These are phyloP conservation scores for Echinosophora koreensis DNA, from an alignment of 306 rosid species.

Conservation along the genomic window DNA sequence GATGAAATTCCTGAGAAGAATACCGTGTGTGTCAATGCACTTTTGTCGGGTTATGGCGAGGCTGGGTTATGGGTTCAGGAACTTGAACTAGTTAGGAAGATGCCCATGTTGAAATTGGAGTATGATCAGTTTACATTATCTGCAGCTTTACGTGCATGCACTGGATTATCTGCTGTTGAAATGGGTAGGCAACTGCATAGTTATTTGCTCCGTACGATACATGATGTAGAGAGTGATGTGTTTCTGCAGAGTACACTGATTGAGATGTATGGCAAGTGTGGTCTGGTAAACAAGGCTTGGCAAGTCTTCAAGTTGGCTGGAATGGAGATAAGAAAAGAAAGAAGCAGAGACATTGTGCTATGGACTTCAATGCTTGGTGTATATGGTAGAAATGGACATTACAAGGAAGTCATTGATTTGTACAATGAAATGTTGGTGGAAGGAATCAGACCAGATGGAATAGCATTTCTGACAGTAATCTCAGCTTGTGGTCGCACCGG, in stretches of 20 bases:
- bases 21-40: slow-evolving; percentile 78
- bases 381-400: slow-evolving; percentile 70
- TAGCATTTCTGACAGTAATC: slow-evolving; percentile 73
- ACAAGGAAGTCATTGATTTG: slow-evolving; percentile 63
- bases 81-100: slow-evolving; percentile 63
- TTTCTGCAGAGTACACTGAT: slow-evolving; percentile 70
- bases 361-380: slow-evolving; percentile 88
- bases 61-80: slow-evolving; percentile 67
- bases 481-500: slow-evolving; percentile 83
- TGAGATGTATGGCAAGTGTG: slow-evolving; percentile 88
- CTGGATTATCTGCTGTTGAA: slow-evolving; percentile 69
- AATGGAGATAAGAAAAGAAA: slow-evolving; percentile 49
- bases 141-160: slow-evolving; percentile 69
- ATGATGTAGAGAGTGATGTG: slow-evolving; percentile 60
- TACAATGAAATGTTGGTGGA: slow-evolving; percentile 68
- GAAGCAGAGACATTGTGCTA: slow-evolving; percentile 66
- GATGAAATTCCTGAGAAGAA: slow-evolving; percentile 80
- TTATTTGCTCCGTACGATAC: slow-evolving; percentile 54
- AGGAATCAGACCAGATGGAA: slow-evolving; percentile 71
- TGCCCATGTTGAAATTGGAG: slow-evolving; percentile 64
- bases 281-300: slow-evolving; percentile 68
- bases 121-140: slow-evolving; percentile 74
- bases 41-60: slow-evolving; percentile 68
- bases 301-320: slow-evolving; percentile 65
- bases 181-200: slow-evolving; percentile 75